Base-by-base conservation (phyloP, 2,329 filamentous ascomycete genomes). In the Paraphoma sp. region DNA sequence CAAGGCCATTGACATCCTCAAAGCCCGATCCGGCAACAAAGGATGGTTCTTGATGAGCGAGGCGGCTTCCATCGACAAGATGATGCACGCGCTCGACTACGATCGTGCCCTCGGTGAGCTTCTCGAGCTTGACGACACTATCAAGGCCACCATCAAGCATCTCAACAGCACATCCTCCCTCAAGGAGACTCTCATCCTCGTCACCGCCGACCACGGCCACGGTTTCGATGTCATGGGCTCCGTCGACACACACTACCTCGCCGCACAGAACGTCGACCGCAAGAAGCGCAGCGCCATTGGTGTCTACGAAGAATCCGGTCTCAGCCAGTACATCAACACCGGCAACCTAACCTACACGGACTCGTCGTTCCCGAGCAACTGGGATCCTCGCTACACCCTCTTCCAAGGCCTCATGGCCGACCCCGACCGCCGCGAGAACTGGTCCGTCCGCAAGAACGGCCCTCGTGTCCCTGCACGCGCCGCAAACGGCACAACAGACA, bases 141-240 rank as follows among this genome's bases (percentile, higher is more conserved):
- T 96, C 65, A 87, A 87, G 50, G 90, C 90, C 16, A 92, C 91
- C 3, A 83, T 94, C 51, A 82, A 82, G 45, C 88, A 91, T 71
- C 87, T 96, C 43, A 82, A 86, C 67, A 78, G 83, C 31, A 81
- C 92, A 6, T 84, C 84, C 55, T 83, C 87, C 53, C 83, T 93
- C 31, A 86, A 94, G 9, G 86, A 93, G 59, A 96, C 92, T 1
- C 85, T 94, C 3, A 83, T 96, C 62, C 74, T 96, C 48, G 90
- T 95, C 47, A 92, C 91, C 3, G 89, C 91, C n/a, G 91, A 96
- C 71, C 92, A 95, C 81, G 92, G 92, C 42, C 92, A 96, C 79
- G 92, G 92, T 53, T 96, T 96, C 73, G 92, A 93, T 66, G 92
- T 96, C 65, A 93, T 89, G 73, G 92, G 92, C 60, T 88, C 84